Evolutionary conservation across 495 filamentous ascomycete genomes (phyloP), one percentile per base, ranked within the genome.

Genomic region (Xylaria longipes): DNA sequence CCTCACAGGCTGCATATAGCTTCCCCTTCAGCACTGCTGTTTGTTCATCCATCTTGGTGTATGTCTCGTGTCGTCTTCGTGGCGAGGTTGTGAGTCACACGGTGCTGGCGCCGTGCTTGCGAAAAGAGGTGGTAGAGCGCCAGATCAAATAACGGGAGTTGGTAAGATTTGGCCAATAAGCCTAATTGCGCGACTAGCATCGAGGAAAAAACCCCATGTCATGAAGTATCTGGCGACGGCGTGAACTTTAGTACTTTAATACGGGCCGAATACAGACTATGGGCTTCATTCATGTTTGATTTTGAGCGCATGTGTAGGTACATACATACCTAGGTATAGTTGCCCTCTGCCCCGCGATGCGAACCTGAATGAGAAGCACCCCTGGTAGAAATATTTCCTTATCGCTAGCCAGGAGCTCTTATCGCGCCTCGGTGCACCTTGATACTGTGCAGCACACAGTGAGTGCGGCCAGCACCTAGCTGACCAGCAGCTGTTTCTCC

Each of bases 71-170:
- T 56, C 9, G 65, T n/a, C 65, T 56, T 27, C 48, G 54, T 20
- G 7, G 27, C 3, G 15, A 17, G 31, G 41, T 22, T 35, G 45
- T 82, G 76, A 29, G 82, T 72, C 39, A 73, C 69, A 25, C 72
- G 75, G 20, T 75, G 75, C 3, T 79, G 76, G 77, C 80, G 82
- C 33, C 80, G 76, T 3, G 74, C 71, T 48, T 79, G 76, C 70
- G 80, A 79, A 65, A 81, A 73, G 64, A 82, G 69, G 20, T 75
- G 48, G 72, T 68, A 68, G 46, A 68, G 27, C 48, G 35, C 33
- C 45, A 56, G 25, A 56, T 67, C 33, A 29, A 65, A 65, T 48
- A 37, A 22, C 7, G 63, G 63, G 20, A 65, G 63, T 15, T 37
- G 43, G 45, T 65, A 65, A 50, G 45, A 65, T 43, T 14, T 67